These are phyloP conservation scores for Calonectria honghensis DNA, from an alignment of 2,329 filamentous ascomycete species.

Conservation along the genomic window DNA sequence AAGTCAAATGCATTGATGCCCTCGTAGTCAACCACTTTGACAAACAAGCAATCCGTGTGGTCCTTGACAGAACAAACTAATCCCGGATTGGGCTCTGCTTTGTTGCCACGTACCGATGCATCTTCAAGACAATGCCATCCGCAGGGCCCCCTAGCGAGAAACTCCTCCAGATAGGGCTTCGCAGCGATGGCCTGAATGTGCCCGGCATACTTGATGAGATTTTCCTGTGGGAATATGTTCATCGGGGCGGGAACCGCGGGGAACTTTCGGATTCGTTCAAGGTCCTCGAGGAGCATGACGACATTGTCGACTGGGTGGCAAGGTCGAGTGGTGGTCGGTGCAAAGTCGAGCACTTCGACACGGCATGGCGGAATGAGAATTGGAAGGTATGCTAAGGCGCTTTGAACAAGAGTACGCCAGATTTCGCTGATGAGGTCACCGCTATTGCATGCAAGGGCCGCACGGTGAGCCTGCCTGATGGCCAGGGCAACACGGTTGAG, in stretches of 20 bases:
- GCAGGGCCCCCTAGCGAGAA: neutral
- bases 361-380: neutral
- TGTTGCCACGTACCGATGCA: neutral
- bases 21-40: neutral
- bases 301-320: neutral
- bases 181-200: neutral
- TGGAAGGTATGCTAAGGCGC: neutral
- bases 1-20: neutral
- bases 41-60: neutral
- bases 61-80: neutral
- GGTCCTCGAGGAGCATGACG: neutral
- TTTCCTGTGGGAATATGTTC: neutral
- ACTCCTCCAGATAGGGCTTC: neutral
- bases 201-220: neutral
- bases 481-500: neutral
- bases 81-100: neutral
- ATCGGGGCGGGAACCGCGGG: neutral
- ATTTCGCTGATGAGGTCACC: constrained; percentile 1
- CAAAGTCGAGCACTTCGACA: neutral
- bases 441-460: neutral
- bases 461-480: neutral
- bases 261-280: neutral
- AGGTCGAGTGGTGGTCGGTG: neutral
- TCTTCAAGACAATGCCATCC: neutral
- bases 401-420: neutral